Base-by-base conservation (phyloP, 2,329 filamentous ascomycete genomes). In the Fusarium domesticum region DNA sequence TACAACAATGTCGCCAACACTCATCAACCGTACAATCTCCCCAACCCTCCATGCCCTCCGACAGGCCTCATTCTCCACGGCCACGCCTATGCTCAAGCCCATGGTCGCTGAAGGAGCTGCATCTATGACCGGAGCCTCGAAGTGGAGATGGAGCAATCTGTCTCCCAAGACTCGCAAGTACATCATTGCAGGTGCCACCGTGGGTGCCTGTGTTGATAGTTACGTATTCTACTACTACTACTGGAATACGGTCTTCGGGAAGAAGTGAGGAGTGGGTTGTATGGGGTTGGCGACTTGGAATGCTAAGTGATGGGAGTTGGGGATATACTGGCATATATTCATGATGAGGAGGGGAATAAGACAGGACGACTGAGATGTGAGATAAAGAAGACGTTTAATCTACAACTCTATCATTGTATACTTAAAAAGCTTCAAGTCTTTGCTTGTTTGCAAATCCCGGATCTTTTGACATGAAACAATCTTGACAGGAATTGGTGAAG, bases 211-310 rank as follows among this genome's bases (percentile, higher is more conserved):
- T 4, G 38, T 57, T 2, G 64, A 66, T 36, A 42, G 52, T 17
- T 59, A 56, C 18, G n/a, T n/a, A n/a, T 31, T 65, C 6, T 20
- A 60, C 6, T 63, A 63, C 43, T 53, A 58, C 18, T 65, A 63
- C 37, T 62, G 51, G 47, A 55, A 60, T 23, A 33, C 18, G 17
- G 53, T 57, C 16, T 39, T 57, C 30, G 50, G 23, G 7, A 28
- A 28, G 23, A 28, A 28, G 40, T 45, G 37, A 46, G 8, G 11
- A 53, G 39, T 18, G 18, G 45, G 17, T n/a, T 19, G 36, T 4
- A 33, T 6, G 19, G 17, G 28, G 35, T 8, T 15, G 18, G 12
- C 14, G 15, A 28, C 36, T 25, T 4, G 19, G 32, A 16, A 40
- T 18, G 23, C 14, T 11, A 28, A 28, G 5, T 8, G 23, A 28